A percentile compares a stretch with the other conserved stretches of the same genome.
Conservation (phyloP, 179 eudicot species). For the Beta lomatogona region DNA sequence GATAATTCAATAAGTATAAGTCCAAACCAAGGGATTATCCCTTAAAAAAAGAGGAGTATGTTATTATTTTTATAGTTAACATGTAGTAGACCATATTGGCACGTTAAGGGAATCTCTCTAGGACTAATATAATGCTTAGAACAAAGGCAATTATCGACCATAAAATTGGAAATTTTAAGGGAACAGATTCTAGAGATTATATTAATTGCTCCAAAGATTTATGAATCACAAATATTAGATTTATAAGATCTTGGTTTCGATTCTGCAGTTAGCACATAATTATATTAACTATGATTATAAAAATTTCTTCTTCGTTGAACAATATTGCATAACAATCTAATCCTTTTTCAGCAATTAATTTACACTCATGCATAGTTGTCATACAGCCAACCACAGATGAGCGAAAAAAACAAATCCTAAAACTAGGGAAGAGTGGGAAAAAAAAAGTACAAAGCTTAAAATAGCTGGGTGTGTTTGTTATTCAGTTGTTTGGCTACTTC, state of each 20-base stretch:
- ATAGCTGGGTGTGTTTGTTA: too few relatives aligned
- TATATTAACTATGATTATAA: not conserved
- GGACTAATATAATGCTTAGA: constrained; percentile 10
- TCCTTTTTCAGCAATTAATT: constrained; percentile 1
- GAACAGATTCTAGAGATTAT: not conserved
- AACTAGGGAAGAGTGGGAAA: not conserved
- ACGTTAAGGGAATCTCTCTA: constrained; percentile 8
- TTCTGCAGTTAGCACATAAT: constrained; percentile 8
- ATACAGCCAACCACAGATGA: not conserved
- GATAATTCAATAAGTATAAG: too few relatives aligned
- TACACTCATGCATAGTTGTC: constrained; percentile 19
- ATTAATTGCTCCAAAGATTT: constrained; percentile 5
- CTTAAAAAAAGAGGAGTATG: too few relatives aligned
- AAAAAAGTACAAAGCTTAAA: not conserved
- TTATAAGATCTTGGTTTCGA: constrained; percentile 25
- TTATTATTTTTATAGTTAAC: not conserved
- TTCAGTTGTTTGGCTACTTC: too few relatives aligned
- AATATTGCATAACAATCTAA: constrained; percentile 20
- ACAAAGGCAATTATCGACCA: not conserved
- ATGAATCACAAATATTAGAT: constrained; percentile 20
- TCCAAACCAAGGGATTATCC: too few relatives aligned
- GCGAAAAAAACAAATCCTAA: not conserved
- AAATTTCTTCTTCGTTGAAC: not conserved
- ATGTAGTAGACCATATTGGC: constrained; percentile 2
- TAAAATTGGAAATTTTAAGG: not conserved